Evolutionary conservation across 2,329 filamentous ascomycete species (phyloP).

Genomic region (Dryadomyces quercus-mongolicae): DNA sequence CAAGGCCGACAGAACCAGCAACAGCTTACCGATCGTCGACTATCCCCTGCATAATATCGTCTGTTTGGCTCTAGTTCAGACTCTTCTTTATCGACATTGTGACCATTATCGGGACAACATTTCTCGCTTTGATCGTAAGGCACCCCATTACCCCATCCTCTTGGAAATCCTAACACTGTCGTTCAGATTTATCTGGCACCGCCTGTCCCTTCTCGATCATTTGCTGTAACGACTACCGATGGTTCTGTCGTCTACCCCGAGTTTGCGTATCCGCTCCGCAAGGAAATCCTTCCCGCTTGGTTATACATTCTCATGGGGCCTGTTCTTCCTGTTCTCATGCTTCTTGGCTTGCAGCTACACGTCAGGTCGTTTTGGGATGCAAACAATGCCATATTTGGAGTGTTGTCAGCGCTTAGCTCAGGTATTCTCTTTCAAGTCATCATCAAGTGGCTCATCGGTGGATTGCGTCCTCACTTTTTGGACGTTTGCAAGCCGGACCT

Average conservation of each 20-base stretch:
- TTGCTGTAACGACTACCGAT: slow-evolving; percentile 53
- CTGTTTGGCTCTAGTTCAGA: slow-evolving; percentile 52
- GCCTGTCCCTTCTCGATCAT: slow-evolving; percentile 56
- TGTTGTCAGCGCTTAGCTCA: slow-evolving; percentile 57
- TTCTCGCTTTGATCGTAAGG: slow-evolving; percentile 34
- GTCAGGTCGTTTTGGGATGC: slow-evolving; percentile 57
- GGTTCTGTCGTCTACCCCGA: slow-evolving; percentile 58
- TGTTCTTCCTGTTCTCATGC: slow-evolving; percentile 50
- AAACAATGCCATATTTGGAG: slow-evolving; percentile 59
- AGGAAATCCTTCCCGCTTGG: slow-evolving; percentile 62
- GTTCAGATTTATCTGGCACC: slow-evolving; percentile 48
- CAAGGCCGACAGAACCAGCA: background rate
- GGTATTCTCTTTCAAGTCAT: slow-evolving; percentile 69
- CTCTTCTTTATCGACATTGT: slow-evolving; percentile 54
- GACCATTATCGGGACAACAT: slow-evolving; percentile 39
- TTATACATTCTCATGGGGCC: slow-evolving; percentile 52
- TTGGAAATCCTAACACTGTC: background rate
- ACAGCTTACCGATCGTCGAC: background rate
- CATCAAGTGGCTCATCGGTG: slow-evolving; percentile 64
- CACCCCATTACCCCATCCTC: slow-evolving; percentile 13
- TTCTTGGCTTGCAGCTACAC: slow-evolving; percentile 55
- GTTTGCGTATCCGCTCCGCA: slow-evolving; percentile 58
- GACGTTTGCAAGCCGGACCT: slow-evolving; percentile 53
- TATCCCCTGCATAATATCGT: background rate
- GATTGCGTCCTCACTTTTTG: slow-evolving; percentile 60